Base-by-base conservation (phyloP, 177 flowering plant species). In the Telopea speciosissima region DNA sequence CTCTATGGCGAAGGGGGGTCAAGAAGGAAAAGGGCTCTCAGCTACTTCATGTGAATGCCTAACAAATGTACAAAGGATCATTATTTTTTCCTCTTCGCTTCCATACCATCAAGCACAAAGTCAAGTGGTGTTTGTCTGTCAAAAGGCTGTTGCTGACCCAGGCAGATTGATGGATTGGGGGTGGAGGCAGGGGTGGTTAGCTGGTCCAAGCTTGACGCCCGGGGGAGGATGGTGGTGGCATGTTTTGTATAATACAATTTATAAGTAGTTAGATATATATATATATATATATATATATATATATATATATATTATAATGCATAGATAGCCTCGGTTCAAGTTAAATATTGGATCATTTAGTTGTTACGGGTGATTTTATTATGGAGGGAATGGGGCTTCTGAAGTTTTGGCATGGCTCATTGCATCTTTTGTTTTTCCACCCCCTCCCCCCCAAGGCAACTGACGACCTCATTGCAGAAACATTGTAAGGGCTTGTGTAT, bases 1-100 rank as follows among this genome's bases (percentile, higher is more conserved):
- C 88, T 87, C 1, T 90, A 91, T 31, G 94, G 97, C 0, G 94
- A 91, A 80, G 97, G 97, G 2, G 97, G 97, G 66, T 91, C 97
- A 0, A 82, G 94, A 76, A 84, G 78, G 78, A 89, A 85, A 79
- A 82, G 69, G 74, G 77, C 89, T 69, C 88, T 89, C 54, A 89
- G 91, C 75, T 89, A 89, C 79, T 89, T 89, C 85, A 89, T 87
- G 93, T 89, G 83, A 86, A 77, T 63, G 72, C 42, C 54, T 62
- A 45, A 45, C 16, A 63, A 67, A 58, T 83, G 82, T 49, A 49
- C 54, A 49, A 49, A 49, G 19, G 3, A 10, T 8, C 40, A 36
- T 36, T 28, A 28, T 28, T 3, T 36, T 36, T 36, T 36, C 40
- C 40, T 36, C 6, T 36, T 36, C 40, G 40, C 8, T 36, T 36